Base-by-base conservation (phyloP, 495 filamentous ascomycete genomes). In the Hyaloscypha hepaticicola region DNA sequence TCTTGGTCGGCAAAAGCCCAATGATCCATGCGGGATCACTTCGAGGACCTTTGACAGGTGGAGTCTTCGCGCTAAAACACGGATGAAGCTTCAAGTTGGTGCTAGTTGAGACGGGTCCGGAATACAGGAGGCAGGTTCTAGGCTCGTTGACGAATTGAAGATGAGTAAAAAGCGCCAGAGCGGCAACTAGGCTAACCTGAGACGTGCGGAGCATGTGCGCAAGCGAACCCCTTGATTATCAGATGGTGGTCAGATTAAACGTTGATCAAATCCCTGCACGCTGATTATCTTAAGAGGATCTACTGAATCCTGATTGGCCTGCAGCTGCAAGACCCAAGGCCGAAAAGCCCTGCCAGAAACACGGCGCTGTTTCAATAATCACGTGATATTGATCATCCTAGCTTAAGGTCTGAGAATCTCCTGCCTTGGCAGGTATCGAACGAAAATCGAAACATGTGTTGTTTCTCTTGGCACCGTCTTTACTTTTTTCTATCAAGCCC, bases 161-260 rank as follows among this genome's bases (percentile, higher is more conserved):
- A 26, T 9, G 50, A 8, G 50, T 16, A 27, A 27, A 16, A 25
- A 19, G 50, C 50, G 50, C 50, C 9, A 53, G 1, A 53, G 22
- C 50, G 21, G 50, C 19, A 21, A 53, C 19, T 25, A 25, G 38
- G 11, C 38, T 16, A 19, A 45, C 38, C 38, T 45, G 38, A 45
- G 38, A 45, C 38, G 12, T 16, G 38, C 1, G 25, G 50, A 21
- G 50, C n/a, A 19, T 53, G 50, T 53, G 50, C 50, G 25, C 24
- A 53, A 53, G 50, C 50, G 5, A 53, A 26, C 50, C 50, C 50
- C 25, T 53, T 53, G n/a, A 53, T 53, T 53, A 53, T 16, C 50
- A 53, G 50, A 53, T 25, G 50, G n/a, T 53, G 50, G 50, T 53
- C 21, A 53, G 21, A 27, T 1, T 25, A 9, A 26, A 19, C 7